Evolutionary conservation across 139 green algal genomes (phyloP), one percentile per base, ranked within the genome.

Genomic region (Micractinium conductrix): DNA sequence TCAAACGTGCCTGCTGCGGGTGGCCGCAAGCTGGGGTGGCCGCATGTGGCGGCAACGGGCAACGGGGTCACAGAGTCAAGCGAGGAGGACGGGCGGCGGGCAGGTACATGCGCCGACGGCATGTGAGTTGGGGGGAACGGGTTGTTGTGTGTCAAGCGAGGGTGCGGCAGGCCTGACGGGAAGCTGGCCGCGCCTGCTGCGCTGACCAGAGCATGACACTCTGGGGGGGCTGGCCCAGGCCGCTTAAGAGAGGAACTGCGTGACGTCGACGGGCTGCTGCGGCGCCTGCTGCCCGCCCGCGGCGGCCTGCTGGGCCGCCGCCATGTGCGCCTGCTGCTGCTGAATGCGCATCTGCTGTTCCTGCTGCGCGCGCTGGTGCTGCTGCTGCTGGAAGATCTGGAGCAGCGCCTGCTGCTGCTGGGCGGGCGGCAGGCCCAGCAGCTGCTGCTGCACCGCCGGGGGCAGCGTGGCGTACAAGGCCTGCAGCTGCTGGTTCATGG

Each of bases 301-400:
- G 10, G 37, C 55, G n/a, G n/a, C n/a, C n/a, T n/a, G n/a, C n/a
- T n/a, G n/a, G 24, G 30, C 37, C 7, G 63, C 63, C 21, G 78
- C 78, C 62, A 75, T 50, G 71, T 84, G 73, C 67, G 79, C 69
- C 44, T 88, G 84, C 67, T 84, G 78, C 44, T 88, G 84, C 70
- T 84, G 84, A 75, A 74, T 81, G 55, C 67, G 78, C 79, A 80
- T 37, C 63, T 75, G 42, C 73, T 76, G n/a, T 8, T 78, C 35
- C 72, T 82, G 55, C 42, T 74, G 58, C 19, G 72, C 53, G 21
- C 68, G 58, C 72, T 74, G 58, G 44, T 69, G 58, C 72, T 86
- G 82, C 72, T 80, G 84, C 79, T 80, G 84, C 43, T 85, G 74
- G 33, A 80, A 72, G 28, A 88, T 71, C 75, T 78, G 78, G 19